Evolutionary conservation across 768 basidiomycete species (phyloP).

Genomic region (Mycena crocata): DNA sequence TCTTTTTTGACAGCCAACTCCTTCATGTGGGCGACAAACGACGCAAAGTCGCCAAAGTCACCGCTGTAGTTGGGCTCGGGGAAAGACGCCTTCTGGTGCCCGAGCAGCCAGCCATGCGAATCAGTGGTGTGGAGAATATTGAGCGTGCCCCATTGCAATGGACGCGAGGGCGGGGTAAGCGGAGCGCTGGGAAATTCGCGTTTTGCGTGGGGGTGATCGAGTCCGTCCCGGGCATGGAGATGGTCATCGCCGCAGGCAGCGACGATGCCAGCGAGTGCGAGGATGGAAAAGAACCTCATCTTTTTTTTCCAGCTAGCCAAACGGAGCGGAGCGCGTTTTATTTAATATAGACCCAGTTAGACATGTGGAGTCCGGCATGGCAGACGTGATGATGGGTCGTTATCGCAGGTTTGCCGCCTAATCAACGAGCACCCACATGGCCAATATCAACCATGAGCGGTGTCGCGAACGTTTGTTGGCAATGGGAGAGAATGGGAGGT

Average conservation of each 20-base stretch:
- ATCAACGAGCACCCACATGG: no score
- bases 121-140: conserved; percentile 82
- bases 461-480: no score
- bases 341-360: neutral
- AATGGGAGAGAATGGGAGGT: no score
- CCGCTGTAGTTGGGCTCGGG: conserved; percentile 85
- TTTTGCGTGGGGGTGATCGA: conserved; percentile 44
- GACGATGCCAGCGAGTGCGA: conserved; percentile 58
- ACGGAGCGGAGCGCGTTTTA: neutral
- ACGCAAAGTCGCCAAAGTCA: conserved; percentile 85
- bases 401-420: no score
- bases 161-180: conserved; percentile 61
- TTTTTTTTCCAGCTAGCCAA: neutral
- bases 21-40: conserved; percentile 90
- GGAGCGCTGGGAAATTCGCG: conserved; percentile 54
- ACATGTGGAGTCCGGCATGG: neutral
- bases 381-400: neutral
- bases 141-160: conserved; percentile 75
- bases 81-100: conserved; percentile 79
- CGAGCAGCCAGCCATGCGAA: conserved; percentile 81
- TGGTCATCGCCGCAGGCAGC: conserved; percentile 31
- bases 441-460: no score
- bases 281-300: conserved; percentile 18
- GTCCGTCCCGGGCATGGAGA: conserved; percentile 37
- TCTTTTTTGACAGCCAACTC: conserved; percentile 73